Conservation (phyloP, 2,329 filamentous ascomycete species). For the Penicillium sp. region DNA sequence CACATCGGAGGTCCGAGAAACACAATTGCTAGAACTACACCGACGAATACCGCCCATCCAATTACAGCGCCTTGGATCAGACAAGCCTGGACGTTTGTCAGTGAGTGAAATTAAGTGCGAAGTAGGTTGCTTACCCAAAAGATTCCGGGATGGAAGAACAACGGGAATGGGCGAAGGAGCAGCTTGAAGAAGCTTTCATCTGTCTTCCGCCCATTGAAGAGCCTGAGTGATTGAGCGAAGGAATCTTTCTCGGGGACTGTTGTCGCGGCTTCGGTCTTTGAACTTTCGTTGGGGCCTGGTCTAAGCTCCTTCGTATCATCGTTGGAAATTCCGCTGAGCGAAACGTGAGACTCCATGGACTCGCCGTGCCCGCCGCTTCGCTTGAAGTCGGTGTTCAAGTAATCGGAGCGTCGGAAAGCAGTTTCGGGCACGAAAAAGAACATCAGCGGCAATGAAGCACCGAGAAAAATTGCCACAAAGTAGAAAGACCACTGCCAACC, state of each 20-base stretch:
- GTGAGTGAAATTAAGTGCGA: not conserved
- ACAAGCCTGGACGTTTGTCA: constrained; percentile 39
- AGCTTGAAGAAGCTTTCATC: constrained; percentile 62
- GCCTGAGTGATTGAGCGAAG: constrained; percentile 53
- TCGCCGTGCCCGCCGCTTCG: constrained; percentile 25
- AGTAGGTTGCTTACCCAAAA: constrained; percentile 52
- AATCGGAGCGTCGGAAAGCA: constrained; percentile 58
- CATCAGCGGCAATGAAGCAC: constrained; percentile 58
- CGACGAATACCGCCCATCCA: constrained; percentile 91
- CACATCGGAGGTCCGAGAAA: constrained; percentile 73
- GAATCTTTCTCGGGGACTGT: constrained; percentile 43
- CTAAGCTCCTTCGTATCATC: constrained; percentile 9
- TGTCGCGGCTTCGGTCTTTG: constrained; percentile 8
- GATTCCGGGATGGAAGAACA: constrained; percentile 77
- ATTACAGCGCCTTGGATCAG: constrained; percentile 83
- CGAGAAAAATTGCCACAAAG: constrained; percentile 76
- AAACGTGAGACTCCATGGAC: constrained; percentile 10
- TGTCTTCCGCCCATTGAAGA: constrained; percentile 75
- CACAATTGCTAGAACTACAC: constrained; percentile 70
- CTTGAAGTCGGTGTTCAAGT: constrained; percentile 61
- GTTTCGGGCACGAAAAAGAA: constrained; percentile 79
- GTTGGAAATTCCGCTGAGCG: constrained; percentile 5
- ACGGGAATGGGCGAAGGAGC: constrained; percentile 64
- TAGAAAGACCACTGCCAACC: constrained; percentile 87
- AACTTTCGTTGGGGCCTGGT: not conserved